These are phyloP conservation scores for Cercospora canescens DNA, from an alignment of 2,329 filamentous ascomycete genomes.

Conservation along the genomic window DNA sequence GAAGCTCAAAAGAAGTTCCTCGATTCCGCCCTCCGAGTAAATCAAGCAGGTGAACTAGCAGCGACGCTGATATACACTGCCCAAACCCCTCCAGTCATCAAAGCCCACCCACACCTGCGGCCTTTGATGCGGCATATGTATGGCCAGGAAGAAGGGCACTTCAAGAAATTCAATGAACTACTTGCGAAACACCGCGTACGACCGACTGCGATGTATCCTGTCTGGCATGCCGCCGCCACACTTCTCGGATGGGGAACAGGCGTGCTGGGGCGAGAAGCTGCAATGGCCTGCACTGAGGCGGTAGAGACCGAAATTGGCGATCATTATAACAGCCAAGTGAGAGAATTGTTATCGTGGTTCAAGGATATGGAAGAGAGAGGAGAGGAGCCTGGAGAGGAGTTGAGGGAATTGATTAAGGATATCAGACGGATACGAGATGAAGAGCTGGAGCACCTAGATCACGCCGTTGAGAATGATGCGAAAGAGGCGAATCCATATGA, in stretches of 20 bases:
- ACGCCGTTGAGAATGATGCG: slow-evolving; percentile 90
- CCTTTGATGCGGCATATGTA: slow-evolving; percentile 98
- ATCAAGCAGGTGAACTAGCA: slow-evolving; percentile 96
- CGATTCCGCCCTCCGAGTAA: slow-evolving; percentile 82
- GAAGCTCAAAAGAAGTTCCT: slow-evolving; percentile 70
- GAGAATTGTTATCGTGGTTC: slow-evolving; percentile 78
- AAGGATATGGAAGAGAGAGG: slow-evolving; percentile 72
- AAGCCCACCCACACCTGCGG: slow-evolving; percentile 80
- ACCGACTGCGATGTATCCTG: slow-evolving; percentile 86
- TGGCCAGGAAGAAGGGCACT: slow-evolving; percentile 88
- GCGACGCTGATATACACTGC: slow-evolving; percentile 91
- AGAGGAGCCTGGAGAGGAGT: slow-evolving; percentile 76
- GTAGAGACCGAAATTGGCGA: slow-evolving; percentile 97
- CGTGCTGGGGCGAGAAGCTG: slow-evolving; percentile 84
- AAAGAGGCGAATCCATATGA: slow-evolving; percentile 89
- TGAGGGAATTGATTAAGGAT: slow-evolving; percentile 69
- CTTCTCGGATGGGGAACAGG: slow-evolving; percentile 88
- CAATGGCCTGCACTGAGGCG: slow-evolving; percentile 98
- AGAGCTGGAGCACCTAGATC: slow-evolving; percentile 93
- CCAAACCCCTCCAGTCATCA: slow-evolving; percentile 79
- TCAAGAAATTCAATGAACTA: slow-evolving; percentile 80
- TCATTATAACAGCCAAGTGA: slow-evolving; percentile 93
- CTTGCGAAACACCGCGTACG: slow-evolving; percentile 85
- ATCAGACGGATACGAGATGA: slow-evolving; percentile 87
- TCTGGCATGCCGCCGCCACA: slow-evolving; percentile 81